Evolutionary conservation across 306 rosid genomes (phyloP).

Genomic region (Pachyrhizus erosus): DNA sequence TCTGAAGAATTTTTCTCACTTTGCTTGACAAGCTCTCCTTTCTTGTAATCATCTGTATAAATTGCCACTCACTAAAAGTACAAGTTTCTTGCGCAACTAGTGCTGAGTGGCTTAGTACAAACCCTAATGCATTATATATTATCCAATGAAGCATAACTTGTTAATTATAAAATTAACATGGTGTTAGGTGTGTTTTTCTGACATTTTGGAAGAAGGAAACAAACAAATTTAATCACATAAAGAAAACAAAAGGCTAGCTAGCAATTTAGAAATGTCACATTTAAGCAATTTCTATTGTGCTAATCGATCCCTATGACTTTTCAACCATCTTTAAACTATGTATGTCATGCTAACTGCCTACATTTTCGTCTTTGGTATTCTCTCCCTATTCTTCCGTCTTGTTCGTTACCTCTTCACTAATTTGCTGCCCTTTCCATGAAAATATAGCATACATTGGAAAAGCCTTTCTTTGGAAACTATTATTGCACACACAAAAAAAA

Average conservation of each 20-base stretch:
- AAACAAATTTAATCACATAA: not conserved
- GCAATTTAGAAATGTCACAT: conserved; percentile 22
- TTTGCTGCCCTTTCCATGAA: conserved; percentile 26
- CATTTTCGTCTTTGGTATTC: conserved; percentile 30
- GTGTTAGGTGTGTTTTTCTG: conserved; percentile 39
- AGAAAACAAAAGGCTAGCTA: not conserved
- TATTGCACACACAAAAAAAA: not conserved
- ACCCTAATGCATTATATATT: conserved; percentile 4
- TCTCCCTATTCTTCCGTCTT: conserved; percentile 12
- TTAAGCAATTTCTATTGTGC: conserved; percentile 28
- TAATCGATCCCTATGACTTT: conserved; percentile 38
- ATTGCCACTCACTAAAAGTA: conserved; percentile 33
- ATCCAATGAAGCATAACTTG: not conserved
- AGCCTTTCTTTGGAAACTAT: conserved; percentile 14
- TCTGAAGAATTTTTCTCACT: not conserved
- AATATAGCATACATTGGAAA: conserved; percentile 21
- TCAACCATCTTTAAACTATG: conserved; percentile 6
- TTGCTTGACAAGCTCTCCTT: conserved; percentile 23
- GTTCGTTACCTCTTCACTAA: conserved; percentile 49
- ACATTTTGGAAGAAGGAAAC: conserved; percentile 25
- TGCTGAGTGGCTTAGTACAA: conserved; percentile 37
- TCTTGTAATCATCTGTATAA: not conserved
- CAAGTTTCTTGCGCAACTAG: conserved; percentile 45
- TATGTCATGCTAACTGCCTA: conserved; percentile 22
- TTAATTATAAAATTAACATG: conserved; percentile 29